Evolutionary conservation across 352 stramenopile genomes (phyloP).

Genomic region (Phytophthora hibernalis): DNA sequence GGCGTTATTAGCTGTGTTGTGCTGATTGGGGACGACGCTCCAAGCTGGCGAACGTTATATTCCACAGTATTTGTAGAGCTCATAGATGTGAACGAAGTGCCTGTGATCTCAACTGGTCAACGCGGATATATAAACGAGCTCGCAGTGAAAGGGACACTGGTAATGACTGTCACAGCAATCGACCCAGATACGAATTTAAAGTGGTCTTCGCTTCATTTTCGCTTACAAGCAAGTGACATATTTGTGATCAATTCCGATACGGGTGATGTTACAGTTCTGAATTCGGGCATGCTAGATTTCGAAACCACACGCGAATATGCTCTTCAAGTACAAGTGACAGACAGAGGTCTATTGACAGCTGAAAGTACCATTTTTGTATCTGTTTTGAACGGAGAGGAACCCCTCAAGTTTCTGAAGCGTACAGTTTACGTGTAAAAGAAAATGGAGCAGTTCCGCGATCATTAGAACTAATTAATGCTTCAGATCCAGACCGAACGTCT

Average conservation of each 20-base stretch:
- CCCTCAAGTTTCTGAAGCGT: conserved; percentile 9
- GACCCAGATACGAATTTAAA: conserved; percentile 22
- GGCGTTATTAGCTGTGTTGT: conserved; percentile 13
- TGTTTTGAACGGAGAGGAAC: conserved; percentile 34
- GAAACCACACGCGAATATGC: conserved; percentile 23
- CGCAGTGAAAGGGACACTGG: conserved; percentile 11
- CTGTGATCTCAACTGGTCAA: conserved; percentile 15
- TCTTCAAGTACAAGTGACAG: conserved; percentile 22
- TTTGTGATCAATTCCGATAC: conserved; percentile 23
- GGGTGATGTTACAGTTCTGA: conserved; percentile 18
- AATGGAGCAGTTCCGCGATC: conserved; percentile 48
- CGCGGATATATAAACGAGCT: conserved; percentile 29
- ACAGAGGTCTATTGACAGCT: conserved; percentile 25
- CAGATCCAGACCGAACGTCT: conserved; percentile 51
- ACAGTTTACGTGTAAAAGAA: conserved; percentile 29
- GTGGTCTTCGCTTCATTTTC: conserved; percentile 29
- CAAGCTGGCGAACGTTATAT: conserved; percentile 20
- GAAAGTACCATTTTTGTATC: conserved; percentile 25
- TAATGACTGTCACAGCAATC: conserved; percentile 17
- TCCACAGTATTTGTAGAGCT: conserved; percentile 17
- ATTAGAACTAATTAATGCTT: conserved; percentile 51
- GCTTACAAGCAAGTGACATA: conserved; percentile 18
- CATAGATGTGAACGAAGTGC: conserved; percentile 31
- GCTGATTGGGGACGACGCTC: conserved; percentile 27
- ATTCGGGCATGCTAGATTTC: conserved; percentile 26